These are phyloP conservation scores for Ascocoryne sarcoides DNA, from an alignment of 2,329 filamentous ascomycete genomes.

Conservation along the genomic window DNA sequence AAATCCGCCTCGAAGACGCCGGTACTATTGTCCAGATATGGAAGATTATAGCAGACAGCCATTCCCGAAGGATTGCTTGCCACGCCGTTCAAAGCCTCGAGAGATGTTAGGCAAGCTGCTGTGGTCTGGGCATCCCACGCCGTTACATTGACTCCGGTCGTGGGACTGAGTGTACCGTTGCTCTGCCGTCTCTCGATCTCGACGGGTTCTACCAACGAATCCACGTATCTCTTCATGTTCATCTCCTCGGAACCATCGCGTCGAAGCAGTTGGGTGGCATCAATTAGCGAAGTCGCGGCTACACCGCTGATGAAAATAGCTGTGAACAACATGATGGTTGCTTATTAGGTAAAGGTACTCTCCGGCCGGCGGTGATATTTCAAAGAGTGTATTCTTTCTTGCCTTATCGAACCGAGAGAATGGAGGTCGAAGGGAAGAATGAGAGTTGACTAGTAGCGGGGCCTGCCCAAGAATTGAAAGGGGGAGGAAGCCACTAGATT, in stretches of 20 bases:
- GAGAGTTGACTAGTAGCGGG: constrained; percentile 17
- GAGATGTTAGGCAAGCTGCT: constrained; percentile 48
- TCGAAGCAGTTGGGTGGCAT: constrained; percentile 19
- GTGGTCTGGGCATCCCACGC: constrained; percentile 48
- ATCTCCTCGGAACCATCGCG: constrained; percentile 21
- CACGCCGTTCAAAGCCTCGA: constrained; percentile 43
- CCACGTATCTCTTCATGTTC: constrained; percentile 24
- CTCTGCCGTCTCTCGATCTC: constrained; percentile 23
- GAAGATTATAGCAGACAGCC: constrained; percentile 75
- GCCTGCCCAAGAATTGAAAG: constrained; percentile 20
- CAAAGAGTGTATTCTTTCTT: constrained; percentile 13
- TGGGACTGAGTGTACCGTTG: constrained; percentile 1
- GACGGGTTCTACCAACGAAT: constrained; percentile 24
- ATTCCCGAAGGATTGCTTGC: constrained; percentile 68
- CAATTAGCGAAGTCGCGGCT: constrained; percentile 14
- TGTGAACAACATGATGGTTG: constrained; percentile 18
- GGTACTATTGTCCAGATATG: constrained; percentile 55
- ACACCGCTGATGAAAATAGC: constrained; percentile 22
- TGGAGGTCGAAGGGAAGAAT: constrained; percentile 12
- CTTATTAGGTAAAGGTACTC: constrained; percentile 6
- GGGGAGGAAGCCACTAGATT: constrained; percentile 12
- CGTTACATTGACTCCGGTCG: constrained; percentile 35
- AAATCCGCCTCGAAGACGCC: constrained; percentile 72
- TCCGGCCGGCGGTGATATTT: constrained; percentile 21
- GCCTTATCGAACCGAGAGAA: constrained; percentile 14